Conservation (phyloP, 176 grass and related monocot species). For the Raddia distichophylla region DNA sequence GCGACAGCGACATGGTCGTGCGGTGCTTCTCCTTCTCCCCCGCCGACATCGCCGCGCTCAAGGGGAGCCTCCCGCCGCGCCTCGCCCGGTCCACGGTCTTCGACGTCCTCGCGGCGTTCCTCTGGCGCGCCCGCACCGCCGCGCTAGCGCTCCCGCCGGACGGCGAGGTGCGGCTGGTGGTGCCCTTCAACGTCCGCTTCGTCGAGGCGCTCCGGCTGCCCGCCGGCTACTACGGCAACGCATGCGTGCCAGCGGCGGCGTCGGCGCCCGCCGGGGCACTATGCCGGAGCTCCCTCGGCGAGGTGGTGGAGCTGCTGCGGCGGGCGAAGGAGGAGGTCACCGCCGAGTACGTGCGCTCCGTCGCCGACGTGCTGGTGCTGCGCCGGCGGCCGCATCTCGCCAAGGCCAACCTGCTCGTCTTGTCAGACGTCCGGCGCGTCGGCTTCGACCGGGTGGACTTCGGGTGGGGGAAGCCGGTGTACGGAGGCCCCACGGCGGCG, state of each 20-base stretch:
- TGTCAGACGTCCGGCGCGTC: constrained; percentile 46
- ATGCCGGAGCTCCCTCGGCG: not conserved
- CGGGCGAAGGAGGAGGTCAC: constrained; percentile 41
- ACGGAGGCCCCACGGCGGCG: constrained; percentile 8
- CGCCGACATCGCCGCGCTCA: constrained; percentile 11
- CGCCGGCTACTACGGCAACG: constrained; percentile 57
- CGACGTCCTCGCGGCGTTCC: constrained; percentile 38
- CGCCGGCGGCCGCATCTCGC: constrained; percentile 18
- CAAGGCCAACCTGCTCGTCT: constrained; percentile 7
- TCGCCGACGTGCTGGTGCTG: constrained; percentile 33
- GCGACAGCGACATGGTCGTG: not conserved
- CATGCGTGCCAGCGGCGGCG: not conserved
- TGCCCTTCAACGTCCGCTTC: constrained; percentile 14
- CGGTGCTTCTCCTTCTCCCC: constrained; percentile 34
- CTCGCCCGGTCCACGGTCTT: constrained; percentile 19
- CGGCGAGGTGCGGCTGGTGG: not conserved
- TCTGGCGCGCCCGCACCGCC: constrained; percentile 39
- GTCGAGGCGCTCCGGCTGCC: constrained; percentile 14
- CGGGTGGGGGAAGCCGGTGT: constrained; percentile 50
- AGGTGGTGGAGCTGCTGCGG: constrained; percentile 37
- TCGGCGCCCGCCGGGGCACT: not conserved
- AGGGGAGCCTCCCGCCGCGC: not conserved
- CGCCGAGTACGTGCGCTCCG: constrained; percentile 44
- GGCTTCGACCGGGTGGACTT: constrained; percentile 47
- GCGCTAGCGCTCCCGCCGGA: constrained; percentile 3